These are phyloP conservation scores for Xylaria sp. DNA, from an alignment of 2,329 filamentous ascomycete species.

Conservation along the genomic window DNA sequence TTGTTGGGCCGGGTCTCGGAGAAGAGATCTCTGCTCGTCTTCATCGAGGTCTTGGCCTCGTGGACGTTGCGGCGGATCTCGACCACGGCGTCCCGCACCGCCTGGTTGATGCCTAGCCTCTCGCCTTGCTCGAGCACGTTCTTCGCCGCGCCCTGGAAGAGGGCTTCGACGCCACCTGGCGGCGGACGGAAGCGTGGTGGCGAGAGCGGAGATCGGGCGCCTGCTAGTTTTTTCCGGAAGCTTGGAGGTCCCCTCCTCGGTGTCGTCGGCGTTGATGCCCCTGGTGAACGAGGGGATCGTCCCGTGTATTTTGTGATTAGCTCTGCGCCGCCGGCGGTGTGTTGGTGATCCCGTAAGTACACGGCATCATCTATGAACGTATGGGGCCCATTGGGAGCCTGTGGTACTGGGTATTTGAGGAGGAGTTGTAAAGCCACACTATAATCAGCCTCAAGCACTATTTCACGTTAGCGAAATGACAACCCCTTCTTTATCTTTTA, in stretches of 20 bases:
- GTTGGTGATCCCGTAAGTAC: constrained; percentile 74
- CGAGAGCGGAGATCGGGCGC: constrained; percentile 58
- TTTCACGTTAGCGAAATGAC: constrained; percentile 43
- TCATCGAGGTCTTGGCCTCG: constrained; percentile 59
- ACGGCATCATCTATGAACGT: constrained; percentile 89
- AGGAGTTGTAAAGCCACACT: constrained; percentile 83
- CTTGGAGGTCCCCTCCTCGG: constrained; percentile 51
- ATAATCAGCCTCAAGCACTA: constrained; percentile 88
- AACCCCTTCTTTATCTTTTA: not conserved
- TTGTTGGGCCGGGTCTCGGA: constrained; percentile 48
- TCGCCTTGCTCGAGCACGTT: constrained; percentile 78
- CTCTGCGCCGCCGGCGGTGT: constrained; percentile 67
- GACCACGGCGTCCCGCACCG: constrained; percentile 80
- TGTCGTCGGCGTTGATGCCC: constrained; percentile 48
- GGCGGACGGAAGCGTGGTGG: constrained; percentile 63
- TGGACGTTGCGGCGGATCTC: constrained; percentile 83
- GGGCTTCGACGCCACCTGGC: constrained; percentile 70
- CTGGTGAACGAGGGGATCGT: constrained; percentile 55
- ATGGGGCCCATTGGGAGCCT: constrained; percentile 71
- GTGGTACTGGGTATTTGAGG: constrained; percentile 81
- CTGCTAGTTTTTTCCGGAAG: constrained; percentile 56
- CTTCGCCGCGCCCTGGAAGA: constrained; percentile 81
- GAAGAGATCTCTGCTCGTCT: constrained; percentile 52
- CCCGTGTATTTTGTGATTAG: constrained; percentile 79
- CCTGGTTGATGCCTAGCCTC: constrained; percentile 81